Conservation (phyloP, 2,329 filamentous ascomycete species). For the Aureobasidium namibiae region DNA sequence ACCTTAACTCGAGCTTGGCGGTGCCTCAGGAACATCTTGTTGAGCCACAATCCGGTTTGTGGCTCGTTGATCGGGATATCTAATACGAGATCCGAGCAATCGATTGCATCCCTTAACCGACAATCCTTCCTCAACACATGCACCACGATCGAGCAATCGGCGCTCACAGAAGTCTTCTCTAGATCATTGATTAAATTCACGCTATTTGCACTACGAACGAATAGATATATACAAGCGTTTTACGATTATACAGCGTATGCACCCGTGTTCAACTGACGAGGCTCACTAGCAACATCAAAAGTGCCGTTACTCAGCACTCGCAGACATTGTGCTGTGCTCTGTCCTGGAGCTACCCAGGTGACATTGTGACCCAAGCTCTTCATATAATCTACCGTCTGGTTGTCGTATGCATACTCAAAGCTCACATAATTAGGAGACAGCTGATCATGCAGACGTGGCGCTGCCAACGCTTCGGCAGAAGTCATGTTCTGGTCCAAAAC, state of each 20-base stretch:
- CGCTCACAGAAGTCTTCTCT: neutral
- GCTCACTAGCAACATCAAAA: conserved; percentile 73
- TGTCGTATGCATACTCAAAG: conserved; percentile 64
- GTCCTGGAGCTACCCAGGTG: conserved; percentile 54
- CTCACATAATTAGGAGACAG: conserved; percentile 60
- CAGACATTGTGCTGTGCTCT: conserved; percentile 66
- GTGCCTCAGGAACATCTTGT: neutral
- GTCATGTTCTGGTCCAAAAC: conserved; percentile 59
- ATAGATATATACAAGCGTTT: neutral
- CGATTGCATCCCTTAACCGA: neutral
- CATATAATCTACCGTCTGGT: conserved; percentile 56
- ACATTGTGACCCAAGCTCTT: conserved; percentile 60
- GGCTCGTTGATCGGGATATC: neutral
- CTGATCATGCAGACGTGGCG: conserved; percentile 73
- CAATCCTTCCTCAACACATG: neutral
- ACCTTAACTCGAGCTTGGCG: neutral
- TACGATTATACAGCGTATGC: conserved; percentile 47
- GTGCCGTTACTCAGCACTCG: conserved; percentile 52
- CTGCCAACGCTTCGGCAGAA: conserved; percentile 52
- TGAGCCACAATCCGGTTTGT: neutral
- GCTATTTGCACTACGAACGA: neutral
- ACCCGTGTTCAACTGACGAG: conserved; percentile 62
- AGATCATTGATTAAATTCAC: neutral
- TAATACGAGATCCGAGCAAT: neutral
- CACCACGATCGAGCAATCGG: neutral